A percentile compares a stretch with the other conserved stretches of the same genome.
These are phyloP conservation scores for Rhizopus arrhizus DNA, from an alignment of 371 early-diverging fungal genomes.

Conservation along the genomic window DNA sequence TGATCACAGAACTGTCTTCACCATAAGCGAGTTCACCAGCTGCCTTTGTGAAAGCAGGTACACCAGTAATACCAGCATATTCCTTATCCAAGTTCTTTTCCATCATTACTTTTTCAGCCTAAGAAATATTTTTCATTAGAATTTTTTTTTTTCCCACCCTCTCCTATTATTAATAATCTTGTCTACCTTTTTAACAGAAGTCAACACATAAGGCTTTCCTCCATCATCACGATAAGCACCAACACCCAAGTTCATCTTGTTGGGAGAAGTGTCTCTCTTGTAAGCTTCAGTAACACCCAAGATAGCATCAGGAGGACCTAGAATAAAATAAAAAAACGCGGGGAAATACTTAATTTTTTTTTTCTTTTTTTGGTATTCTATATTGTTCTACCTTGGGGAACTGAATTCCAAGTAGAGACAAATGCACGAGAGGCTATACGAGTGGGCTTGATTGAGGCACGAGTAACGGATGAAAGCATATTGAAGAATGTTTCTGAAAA, in stretches of 20 bases:
- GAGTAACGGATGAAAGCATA: constrained; percentile 55
- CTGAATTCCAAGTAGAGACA: constrained; percentile 74
- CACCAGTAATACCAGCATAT: constrained; percentile 95
- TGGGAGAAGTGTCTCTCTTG: constrained; percentile 86
- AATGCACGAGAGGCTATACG: constrained; percentile 57
- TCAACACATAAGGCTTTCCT: constrained; percentile 91
- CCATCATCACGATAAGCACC: constrained; percentile 97
- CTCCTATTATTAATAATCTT: neutral
- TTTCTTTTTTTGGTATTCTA: neutral
- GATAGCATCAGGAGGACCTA: constrained; percentile 95
- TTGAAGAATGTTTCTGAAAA: constrained; percentile 8
- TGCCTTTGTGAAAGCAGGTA: constrained; percentile 79
- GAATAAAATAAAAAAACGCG: neutral
- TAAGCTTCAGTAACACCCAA: constrained; percentile 96
- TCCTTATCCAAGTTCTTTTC: constrained; percentile 86
- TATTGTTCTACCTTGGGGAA: constrained; percentile 67
- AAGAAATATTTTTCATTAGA: neutral
- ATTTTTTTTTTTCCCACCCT: neutral
- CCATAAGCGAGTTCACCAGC: constrained; percentile 91
- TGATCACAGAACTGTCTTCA: constrained; percentile 69
- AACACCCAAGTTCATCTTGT: constrained; percentile 97
- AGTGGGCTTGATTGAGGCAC: constrained; percentile 44
- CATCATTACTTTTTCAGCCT: constrained; percentile 83
- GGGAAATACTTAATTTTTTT: neutral
- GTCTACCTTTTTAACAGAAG: constrained; percentile 86